Evolutionary conservation across 306 rosid species (phyloP).

Genomic region (Argentina anserina): DNA sequence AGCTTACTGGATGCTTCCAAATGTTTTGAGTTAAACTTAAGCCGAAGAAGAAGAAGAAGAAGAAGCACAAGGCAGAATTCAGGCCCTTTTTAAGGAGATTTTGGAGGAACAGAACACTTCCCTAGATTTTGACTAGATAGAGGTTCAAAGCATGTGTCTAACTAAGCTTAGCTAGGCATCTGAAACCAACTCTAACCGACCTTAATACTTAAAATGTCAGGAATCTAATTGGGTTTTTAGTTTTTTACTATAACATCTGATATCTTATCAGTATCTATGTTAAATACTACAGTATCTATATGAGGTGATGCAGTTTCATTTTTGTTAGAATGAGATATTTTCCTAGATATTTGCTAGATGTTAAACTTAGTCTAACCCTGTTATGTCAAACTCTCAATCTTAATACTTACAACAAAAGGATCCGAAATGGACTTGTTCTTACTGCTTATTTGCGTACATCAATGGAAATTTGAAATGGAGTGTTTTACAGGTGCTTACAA

Average conservation of each 20-base stretch:
- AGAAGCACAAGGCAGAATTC: conserved; percentile 58
- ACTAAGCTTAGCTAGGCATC: conserved; percentile 28
- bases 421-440: conserved; percentile 36
- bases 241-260: conserved; percentile 37
- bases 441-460: conserved; percentile 52
- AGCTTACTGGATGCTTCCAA: conserved; percentile 66
- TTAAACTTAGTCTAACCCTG: conserved; percentile 20
- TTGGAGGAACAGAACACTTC: conserved; percentile 33
- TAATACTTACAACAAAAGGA: conserved; percentile 39
- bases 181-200: conserved; percentile 39
- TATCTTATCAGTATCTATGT: conserved; percentile 65
- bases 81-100: conserved; percentile 62
- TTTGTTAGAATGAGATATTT: conserved; percentile 43
- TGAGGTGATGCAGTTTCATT: conserved; percentile 27
- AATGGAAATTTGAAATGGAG: conserved; percentile 26
- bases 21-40: neutral
- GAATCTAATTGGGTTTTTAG: conserved; percentile 23
- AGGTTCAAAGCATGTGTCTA: conserved; percentile 46
- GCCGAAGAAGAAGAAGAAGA: conserved; percentile 14
- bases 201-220: conserved; percentile 45
- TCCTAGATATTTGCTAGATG: conserved; percentile 46
- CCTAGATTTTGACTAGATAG: conserved; percentile 49
- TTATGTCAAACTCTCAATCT: conserved; percentile 23
- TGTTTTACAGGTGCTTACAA: conserved; percentile 40
- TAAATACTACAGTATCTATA: conserved; percentile 45